Evolutionary conservation across 108 stramenopile genomes (phyloP).

Genomic region (Cyclotella distinguenda): DNA sequence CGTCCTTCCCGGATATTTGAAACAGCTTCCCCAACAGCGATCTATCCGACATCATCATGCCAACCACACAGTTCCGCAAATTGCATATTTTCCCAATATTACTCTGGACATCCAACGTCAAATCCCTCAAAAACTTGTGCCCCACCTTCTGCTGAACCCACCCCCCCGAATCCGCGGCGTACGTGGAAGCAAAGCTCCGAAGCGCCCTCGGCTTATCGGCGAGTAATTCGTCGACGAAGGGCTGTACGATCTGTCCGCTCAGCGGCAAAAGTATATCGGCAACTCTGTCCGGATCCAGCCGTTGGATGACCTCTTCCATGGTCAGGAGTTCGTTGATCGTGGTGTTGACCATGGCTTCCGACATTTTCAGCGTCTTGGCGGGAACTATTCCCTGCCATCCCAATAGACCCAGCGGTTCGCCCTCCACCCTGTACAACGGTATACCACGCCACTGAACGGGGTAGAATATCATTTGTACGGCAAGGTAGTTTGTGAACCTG

Average conservation of each 20-base stretch:
- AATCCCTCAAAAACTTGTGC: slow-evolving; percentile 46
- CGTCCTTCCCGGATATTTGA: slow-evolving; percentile 49
- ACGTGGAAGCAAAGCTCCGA: slow-evolving; percentile 36
- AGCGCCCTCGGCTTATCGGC: slow-evolving; percentile 46
- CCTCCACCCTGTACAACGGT: slow-evolving; percentile 47
- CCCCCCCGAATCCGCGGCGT: slow-evolving; percentile 28
- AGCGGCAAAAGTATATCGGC: slow-evolving; percentile 44
- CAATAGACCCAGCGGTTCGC: slow-evolving; percentile 49
- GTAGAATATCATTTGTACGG: slow-evolving; percentile 62
- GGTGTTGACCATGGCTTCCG: slow-evolving; percentile 54
- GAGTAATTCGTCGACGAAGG: slow-evolving; percentile 49
- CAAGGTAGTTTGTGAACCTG: slow-evolving; percentile 69
- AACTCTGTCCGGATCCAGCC: slow-evolving; percentile 48
- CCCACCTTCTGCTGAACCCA: slow-evolving; percentile 44
- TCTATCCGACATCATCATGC: slow-evolving; percentile 59
- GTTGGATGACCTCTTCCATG: slow-evolving; percentile 53
- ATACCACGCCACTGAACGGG: slow-evolving; percentile 53
- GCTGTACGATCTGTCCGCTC: slow-evolving; percentile 44
- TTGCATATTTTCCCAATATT: slow-evolving; percentile 51
- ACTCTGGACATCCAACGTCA: slow-evolving; percentile 49
- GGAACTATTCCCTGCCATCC: slow-evolving; percentile 58
- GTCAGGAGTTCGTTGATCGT: slow-evolving; percentile 49
- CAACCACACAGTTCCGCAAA: slow-evolving; percentile 47
- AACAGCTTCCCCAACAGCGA: slow-evolving; percentile 50
- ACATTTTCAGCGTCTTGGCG: slow-evolving; percentile 58